phyloP scores from a whole-genome alignment of 768 basidiomycete genomes.

The Guyanaporus albipodus region DNA sequence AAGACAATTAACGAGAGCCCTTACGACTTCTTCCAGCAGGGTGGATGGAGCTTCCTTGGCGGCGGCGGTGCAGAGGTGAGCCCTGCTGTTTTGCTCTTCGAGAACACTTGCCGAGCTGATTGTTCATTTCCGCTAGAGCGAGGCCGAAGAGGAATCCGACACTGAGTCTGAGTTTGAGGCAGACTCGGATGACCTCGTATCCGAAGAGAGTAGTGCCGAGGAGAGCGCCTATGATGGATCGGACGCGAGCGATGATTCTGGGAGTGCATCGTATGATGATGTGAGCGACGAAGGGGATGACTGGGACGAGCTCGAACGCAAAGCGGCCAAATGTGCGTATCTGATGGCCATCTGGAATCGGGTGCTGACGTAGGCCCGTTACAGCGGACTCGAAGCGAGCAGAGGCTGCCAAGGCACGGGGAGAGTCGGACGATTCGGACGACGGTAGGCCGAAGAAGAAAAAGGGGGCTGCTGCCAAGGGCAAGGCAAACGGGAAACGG shows the following conservation, averaged over 20 bases:
- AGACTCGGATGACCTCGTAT: constrained; percentile 41
- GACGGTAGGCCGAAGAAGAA: constrained; percentile 48
- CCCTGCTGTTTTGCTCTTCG: constrained; percentile 14
- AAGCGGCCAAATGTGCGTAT: constrained; percentile 77
- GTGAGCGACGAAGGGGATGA: constrained; percentile 82
- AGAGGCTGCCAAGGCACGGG: constrained; percentile 35
- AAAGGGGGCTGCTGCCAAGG: constrained; percentile 24
- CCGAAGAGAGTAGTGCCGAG: constrained; percentile 44
- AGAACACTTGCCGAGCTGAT: constrained; percentile 29
- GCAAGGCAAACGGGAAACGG: constrained; percentile 42
- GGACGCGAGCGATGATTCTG: constrained; percentile 54
- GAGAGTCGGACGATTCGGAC: constrained; percentile 53
- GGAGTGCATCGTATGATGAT: constrained; percentile 57
- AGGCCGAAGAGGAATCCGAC: constrained; percentile 59
- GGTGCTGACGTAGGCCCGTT: not conserved
- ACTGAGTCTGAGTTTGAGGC: constrained; percentile 66
- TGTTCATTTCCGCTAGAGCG: constrained; percentile 39
- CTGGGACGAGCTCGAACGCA: constrained; percentile 93
- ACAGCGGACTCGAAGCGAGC: constrained; percentile 50
- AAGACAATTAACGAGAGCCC: constrained; percentile 97
- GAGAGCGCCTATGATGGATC: constrained; percentile 55
- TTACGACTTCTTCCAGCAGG: constrained; percentile 90
- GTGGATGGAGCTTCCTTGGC: constrained; percentile 96
- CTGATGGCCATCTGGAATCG: not conserved
- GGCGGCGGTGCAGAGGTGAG: constrained; percentile 66